phyloP scores from a whole-genome alignment of 1,139 yeast species.

The Pichia sp. region DNA sequence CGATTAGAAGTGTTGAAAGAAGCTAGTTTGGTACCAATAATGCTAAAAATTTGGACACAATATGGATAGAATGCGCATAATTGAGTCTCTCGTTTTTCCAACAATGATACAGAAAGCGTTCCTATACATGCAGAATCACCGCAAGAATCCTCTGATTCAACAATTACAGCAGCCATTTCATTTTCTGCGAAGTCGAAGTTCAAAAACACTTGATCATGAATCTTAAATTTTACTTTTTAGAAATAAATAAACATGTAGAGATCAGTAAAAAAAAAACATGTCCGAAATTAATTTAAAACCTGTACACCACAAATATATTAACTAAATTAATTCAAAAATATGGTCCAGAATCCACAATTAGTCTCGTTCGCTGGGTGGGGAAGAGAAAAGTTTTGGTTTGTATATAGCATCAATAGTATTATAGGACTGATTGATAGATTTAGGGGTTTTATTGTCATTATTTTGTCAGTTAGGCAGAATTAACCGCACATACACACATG shows the following conservation, averaged over 20 bases:
- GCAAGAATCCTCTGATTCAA: neutral
- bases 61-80: neutral
- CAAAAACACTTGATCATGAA: no score
- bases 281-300: neutral
- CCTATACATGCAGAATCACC: neutral
- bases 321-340: neutral
- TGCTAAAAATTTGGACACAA: neutral
- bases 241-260: neutral
- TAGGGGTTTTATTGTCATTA: no score
- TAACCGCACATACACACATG: neutral
- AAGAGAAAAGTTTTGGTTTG: neutral
- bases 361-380: no score
- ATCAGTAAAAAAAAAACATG: neutral
- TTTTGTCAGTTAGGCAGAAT: no score
- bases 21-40: neutral
- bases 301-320: neutral
- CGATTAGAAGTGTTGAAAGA: slow-evolving; percentile 2
- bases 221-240: no score
- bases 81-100: neutral
- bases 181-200: no score
- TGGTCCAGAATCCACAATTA: no score
- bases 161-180: neutral
- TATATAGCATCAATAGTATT: no score
- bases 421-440: no score
- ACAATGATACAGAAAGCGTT: neutral